phyloP scores from a whole-genome alignment of 1,284 basidiomycete genomes.

The Ceratobasidium sp. region DNA sequence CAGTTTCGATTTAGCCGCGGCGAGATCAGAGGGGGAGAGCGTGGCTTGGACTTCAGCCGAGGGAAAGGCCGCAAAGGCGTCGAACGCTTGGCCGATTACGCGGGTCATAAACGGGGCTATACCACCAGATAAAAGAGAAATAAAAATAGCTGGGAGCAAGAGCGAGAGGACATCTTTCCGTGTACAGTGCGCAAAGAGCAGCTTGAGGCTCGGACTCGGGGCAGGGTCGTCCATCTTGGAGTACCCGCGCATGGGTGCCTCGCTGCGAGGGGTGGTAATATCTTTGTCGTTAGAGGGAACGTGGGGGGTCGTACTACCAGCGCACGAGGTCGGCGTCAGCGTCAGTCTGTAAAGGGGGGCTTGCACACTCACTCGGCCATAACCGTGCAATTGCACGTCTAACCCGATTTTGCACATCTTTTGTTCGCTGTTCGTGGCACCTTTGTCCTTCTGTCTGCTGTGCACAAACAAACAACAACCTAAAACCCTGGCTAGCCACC shows the following conservation, averaged over 20 bases:
- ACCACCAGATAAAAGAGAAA: conserved; percentile 78
- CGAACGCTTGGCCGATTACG: conserved; percentile 88
- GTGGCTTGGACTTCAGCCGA: conserved; percentile 59
- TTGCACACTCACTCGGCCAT: conserved; percentile 25
- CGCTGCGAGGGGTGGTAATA: not conserved
- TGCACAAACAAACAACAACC: not conserved
- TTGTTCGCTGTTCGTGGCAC: conserved; percentile 15
- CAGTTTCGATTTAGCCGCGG: conserved; percentile 65
- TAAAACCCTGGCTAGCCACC: conserved; percentile 21
- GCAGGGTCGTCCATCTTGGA: conserved; percentile 54
- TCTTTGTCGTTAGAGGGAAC: conserved; percentile 14
- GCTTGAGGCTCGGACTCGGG: conserved; percentile 66
- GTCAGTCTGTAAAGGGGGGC: not conserved
- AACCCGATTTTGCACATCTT: conserved; percentile 27
- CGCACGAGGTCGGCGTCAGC: conserved; percentile 16
- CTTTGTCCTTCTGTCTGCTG: conserved; percentile 1
- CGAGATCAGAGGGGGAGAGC: conserved; percentile 56
- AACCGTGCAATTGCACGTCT: not conserved
- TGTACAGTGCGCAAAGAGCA: conserved; percentile 76
- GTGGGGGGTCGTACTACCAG: conserved; percentile 35
- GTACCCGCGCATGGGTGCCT: conserved; percentile 20
- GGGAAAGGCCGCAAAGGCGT: conserved; percentile 75
- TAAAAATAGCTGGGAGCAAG: conserved; percentile 77
- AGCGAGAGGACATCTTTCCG: conserved; percentile 69
- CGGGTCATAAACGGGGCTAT: conserved; percentile 95